phyloP scores from a whole-genome alignment of 2,329 filamentous ascomycete species.

The Xylaria sp. region DNA sequence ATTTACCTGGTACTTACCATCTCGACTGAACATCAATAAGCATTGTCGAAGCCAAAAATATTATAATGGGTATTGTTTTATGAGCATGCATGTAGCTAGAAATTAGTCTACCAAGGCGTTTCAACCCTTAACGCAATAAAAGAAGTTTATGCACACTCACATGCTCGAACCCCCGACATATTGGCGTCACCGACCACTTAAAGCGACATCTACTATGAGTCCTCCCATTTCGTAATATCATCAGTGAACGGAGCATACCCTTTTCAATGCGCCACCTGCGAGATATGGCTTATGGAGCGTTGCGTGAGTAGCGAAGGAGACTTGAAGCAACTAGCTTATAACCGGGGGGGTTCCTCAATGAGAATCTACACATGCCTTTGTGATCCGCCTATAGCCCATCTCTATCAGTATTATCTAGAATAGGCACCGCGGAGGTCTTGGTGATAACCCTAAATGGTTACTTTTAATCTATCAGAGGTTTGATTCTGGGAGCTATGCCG shows the following conservation, averaged over 20 bases:
- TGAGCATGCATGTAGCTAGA: no score
- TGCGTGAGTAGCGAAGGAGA: conserved; percentile 28
- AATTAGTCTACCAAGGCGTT: no score
- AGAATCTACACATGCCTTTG: conserved; percentile 31
- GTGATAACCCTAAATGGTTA: conserved; percentile 6
- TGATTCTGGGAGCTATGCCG: background rate
- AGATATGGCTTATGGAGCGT: conserved; percentile 17
- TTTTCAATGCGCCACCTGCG: conserved; percentile 27
- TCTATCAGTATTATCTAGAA: conserved; percentile 33
- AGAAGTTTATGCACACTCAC: no score
- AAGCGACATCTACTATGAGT: no score
- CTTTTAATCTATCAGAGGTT: background rate
- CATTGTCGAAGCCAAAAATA: no score
- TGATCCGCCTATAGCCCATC: conserved; percentile 28
- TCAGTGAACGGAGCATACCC: conserved; percentile 21
- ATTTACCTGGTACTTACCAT: no score
- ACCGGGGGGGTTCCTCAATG: conserved; percentile 23
- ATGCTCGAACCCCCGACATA: no score
- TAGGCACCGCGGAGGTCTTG: conserved; percentile 31
- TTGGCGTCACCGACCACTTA: no score
- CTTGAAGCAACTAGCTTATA: conserved; percentile 28
- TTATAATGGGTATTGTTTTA: no score
- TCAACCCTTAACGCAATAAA: no score
- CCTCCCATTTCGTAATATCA: no score
- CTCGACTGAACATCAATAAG: no score